These are phyloP conservation scores for Phialemonium atrogriseum DNA, from an alignment of 2,329 filamentous ascomycete species.

Conservation along the genomic window DNA sequence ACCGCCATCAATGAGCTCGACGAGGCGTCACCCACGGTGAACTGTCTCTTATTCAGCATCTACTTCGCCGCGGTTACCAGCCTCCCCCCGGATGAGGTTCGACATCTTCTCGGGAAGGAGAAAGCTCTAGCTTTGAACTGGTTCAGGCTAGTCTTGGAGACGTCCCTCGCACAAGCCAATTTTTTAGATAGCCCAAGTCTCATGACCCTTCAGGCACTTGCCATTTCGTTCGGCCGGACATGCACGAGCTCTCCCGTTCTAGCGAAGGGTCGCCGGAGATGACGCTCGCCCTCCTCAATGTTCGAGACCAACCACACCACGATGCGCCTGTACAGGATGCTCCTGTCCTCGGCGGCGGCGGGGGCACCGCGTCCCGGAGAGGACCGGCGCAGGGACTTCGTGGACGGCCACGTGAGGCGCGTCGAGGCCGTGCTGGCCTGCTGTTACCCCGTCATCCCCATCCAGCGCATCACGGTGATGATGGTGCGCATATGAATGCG, in stretches of 20 bases:
- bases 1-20: constrained; percentile 10
- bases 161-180: constrained; percentile 9
- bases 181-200: constrained; percentile 13
- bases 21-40: constrained; percentile 2
- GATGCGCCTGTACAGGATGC: constrained; percentile 30
- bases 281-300: constrained; percentile 40
- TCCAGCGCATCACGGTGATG: constrained; percentile 16
- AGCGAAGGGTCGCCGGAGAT: constrained; percentile 43
- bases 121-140: constrained; percentile 8
- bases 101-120: constrained; percentile 8
- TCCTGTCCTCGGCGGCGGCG: constrained; percentile 1
- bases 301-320: constrained; percentile 39
- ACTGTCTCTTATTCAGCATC: constrained; percentile 12
- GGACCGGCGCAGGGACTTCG: constrained; percentile 21
- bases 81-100: constrained; percentile 10
- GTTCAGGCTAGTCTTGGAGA: constrained; percentile 11
- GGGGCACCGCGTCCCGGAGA: constrained; percentile 7
- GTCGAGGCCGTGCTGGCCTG: constrained; percentile 38
- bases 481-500: constrained; percentile 13
- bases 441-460: constrained; percentile 41
- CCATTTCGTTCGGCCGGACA: constrained; percentile 23
- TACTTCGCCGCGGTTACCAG: constrained; percentile 10
- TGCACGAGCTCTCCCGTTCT: constrained; percentile 29
- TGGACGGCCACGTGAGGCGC: constrained; percentile 29
- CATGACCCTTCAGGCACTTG: constrained; percentile 10